phyloP scores from a whole-genome alignment of 2,329 filamentous ascomycete species.

The Colletotrichum destructivum region DNA sequence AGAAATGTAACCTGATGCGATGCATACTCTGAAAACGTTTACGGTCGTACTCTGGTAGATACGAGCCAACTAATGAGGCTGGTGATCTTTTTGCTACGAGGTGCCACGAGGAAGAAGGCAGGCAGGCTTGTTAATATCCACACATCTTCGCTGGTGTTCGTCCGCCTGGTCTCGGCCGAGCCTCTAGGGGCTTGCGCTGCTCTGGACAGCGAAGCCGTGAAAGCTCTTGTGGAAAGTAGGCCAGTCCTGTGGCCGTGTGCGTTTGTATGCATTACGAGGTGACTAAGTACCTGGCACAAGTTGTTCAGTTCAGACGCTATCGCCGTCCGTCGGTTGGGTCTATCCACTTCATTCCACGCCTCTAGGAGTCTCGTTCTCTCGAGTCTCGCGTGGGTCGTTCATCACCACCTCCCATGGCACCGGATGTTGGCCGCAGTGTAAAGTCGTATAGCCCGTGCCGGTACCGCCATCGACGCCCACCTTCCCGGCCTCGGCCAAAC shows the following conservation, averaged over 20 bases:
- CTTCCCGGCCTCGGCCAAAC: neutral
- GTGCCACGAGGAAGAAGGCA: neutral
- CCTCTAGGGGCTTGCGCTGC: neutral
- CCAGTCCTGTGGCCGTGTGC: constrained; percentile 19
- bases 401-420: neutral
- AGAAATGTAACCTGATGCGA: constrained; percentile 33
- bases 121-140: neutral
- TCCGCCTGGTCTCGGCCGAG: neutral
- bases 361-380: neutral
- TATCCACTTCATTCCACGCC: neutral
- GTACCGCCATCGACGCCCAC: too few relatives aligned
- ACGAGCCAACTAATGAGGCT: too few relatives aligned
- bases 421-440: neutral
- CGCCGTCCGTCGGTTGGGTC: neutral
- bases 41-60: too few relatives aligned
- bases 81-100: neutral
- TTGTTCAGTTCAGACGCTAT: constrained; percentile 52
- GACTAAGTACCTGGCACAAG: constrained; percentile 52
- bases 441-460: neutral
- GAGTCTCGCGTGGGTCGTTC: neutral
- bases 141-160: neutral
- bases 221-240: neutral
- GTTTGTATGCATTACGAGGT: constrained; percentile 55
- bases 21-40: neutral
- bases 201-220: neutral